Evolutionary conservation across 2,329 filamentous ascomycete genomes (phyloP).

Genomic region (Pleurostoma richardsiae): DNA sequence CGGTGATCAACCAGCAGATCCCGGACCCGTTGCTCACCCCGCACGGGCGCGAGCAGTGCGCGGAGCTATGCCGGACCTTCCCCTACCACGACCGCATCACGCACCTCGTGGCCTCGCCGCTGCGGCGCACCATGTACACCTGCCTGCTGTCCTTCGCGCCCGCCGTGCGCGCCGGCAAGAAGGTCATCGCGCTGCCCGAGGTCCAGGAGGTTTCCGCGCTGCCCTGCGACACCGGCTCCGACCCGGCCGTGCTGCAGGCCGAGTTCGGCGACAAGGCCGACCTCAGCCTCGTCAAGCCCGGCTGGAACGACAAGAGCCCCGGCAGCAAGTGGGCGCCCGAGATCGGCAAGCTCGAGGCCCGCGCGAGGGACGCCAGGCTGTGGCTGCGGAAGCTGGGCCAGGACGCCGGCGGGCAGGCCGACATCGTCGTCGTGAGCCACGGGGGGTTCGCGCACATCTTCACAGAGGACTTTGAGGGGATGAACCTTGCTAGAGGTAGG

Average conservation of each 20-base stretch:
- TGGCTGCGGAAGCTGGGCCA: slow-evolving; percentile 48
- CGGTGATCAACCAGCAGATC: slow-evolving; percentile 61
- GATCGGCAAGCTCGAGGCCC: slow-evolving; percentile 47
- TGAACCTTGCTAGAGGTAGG: slow-evolving; percentile 33
- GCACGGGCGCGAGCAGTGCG: slow-evolving; percentile 72
- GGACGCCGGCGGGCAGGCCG: slow-evolving; percentile 30
- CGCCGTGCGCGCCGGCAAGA: slow-evolving; percentile 37
- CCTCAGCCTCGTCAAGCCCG: slow-evolving; percentile 51
- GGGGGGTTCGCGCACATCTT: slow-evolving; percentile 82
- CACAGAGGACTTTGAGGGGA: slow-evolving; percentile 73
- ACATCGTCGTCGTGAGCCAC: slow-evolving; percentile 75
- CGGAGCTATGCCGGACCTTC: slow-evolving; percentile 55
- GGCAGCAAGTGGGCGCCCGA: slow-evolving; percentile 40
- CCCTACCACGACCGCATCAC: slow-evolving; percentile 61
- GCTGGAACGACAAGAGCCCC: slow-evolving; percentile 66
- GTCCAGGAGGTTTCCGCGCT: slow-evolving; percentile 73
- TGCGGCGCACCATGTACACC: slow-evolving; percentile 78
- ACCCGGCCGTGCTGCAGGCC: slow-evolving; percentile 43
- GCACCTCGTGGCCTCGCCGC: slow-evolving; percentile 70
- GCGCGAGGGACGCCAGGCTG: slow-evolving; percentile 56
- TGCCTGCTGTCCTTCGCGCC: slow-evolving; percentile 64
- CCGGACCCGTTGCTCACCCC: slow-evolving; percentile 76
- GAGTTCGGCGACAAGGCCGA: slow-evolving; percentile 64
- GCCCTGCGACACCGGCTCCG: slow-evolving; percentile 71
- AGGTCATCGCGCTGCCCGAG: slow-evolving; percentile 64